Base-by-base conservation (phyloP, 2,329 filamentous ascomycete genomes). In the Beauveria medogensis region DNA sequence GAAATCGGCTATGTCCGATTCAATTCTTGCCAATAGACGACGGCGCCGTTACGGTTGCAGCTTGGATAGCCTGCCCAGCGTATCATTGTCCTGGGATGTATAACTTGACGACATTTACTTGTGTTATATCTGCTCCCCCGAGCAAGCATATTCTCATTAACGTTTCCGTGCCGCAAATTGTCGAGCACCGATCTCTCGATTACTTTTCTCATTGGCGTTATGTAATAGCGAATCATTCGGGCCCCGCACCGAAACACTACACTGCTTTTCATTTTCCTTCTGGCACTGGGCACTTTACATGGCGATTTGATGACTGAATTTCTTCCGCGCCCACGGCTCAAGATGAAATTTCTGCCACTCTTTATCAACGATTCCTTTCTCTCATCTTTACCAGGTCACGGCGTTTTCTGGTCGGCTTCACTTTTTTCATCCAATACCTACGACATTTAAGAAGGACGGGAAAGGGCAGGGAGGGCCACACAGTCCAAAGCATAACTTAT, bases 1-100 rank as follows among this genome's bases (percentile, higher is more conserved):
- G 22, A 61, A 20, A 56, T 61, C 28, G 54, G 47, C 28, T 44
- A 56, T 20, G 54, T 61, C n/a, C 54, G 22, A 7, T 61, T 61
- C 54, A 61, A 61, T 47, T 47, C 53, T 28, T 61, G 44, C 16
- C 60, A 58, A 30, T 56, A 57, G 8, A 34, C 47, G n/a, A 3
- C 16, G 6, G 3, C 2, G 18, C 24, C 1, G 26, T 12, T 20
- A 5, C 5, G 22, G n/a, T 24, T 10, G 10, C 43, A 34, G 10
- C 26, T 37, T 24, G 2, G n/a, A 16, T 18, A 26, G 5, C 9
- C 14, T 37, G 20, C 30, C 22, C 7, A 12, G 30, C 7, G 12
- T 18, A 3, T 37, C 41, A n/a, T 9, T 41, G 16, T 44, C 16
- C n/a, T 46, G 37, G 56, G 8, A 9, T 52, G 56, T 59, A 46